A percentile compares a stretch with the other conserved stretches of the same genome.
Evolutionary conservation across 2,329 filamentous ascomycete genomes (phyloP).

Genomic region (Fonsecaea pedrosoi): DNA sequence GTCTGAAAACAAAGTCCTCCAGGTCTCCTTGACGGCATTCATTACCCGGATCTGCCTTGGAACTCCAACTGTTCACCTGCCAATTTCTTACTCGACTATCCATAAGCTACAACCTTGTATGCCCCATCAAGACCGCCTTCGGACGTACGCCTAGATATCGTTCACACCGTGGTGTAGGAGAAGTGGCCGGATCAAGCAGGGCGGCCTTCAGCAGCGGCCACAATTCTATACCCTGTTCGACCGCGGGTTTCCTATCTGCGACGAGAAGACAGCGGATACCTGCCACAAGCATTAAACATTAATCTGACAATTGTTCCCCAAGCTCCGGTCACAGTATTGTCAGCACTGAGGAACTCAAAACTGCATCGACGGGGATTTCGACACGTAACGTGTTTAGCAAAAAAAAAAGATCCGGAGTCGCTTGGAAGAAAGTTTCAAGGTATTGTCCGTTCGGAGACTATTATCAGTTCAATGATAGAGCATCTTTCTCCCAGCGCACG

Average conservation of each 20-base stretch:
- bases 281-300: neutral
- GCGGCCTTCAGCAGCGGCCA: neutral
- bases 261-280: neutral
- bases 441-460: constrained; percentile 1
- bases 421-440: neutral
- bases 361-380: neutral
- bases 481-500: neutral
- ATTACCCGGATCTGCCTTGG: neutral
- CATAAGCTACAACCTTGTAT: neutral
- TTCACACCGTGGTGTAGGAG: neutral
- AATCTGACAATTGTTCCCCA: neutral
- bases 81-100: neutral
- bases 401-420: neutral
- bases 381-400: neutral
- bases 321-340: neutral
- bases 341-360: neutral
- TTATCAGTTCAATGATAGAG: neutral
- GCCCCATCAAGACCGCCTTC: neutral
- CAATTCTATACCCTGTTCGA: neutral
- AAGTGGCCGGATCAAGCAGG: neutral
- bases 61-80: neutral
- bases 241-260: neutral
- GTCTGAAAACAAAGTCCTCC: neutral
- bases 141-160: neutral
- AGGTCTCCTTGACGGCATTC: neutral